Conservation (phyloP, 345 rosid species). For the Pistacia vera region DNA sequence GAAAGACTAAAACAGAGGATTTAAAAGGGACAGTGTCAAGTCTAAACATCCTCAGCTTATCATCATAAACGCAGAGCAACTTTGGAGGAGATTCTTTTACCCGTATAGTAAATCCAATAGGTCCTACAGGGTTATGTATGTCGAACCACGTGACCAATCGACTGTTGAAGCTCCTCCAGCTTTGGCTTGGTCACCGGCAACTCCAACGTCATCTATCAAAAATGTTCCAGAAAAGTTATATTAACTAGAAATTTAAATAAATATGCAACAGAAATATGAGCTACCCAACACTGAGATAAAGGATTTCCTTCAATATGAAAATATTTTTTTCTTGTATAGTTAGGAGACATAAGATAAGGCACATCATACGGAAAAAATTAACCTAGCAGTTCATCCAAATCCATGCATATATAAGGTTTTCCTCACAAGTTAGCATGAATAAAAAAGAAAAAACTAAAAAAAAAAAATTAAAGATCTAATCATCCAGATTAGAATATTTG, state of each 20-base stretch:
- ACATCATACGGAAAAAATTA: not conserved
- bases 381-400: not conserved
- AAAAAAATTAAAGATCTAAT: not conserved
- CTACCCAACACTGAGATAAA: conserved; percentile 5
- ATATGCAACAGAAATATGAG: conserved; percentile 7
- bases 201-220: conserved; percentile 69
- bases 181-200: conserved; percentile 45
- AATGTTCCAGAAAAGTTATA: not conserved
- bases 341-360: conserved; percentile 7
- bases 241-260: not conserved
- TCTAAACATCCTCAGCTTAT: conserved; percentile 12
- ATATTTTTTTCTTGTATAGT: not conserved
- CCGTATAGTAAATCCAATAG: conserved; percentile 3
- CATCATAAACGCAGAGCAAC: not conserved
- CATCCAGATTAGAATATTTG: not conserved
- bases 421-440: not conserved
- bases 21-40: not conserved
- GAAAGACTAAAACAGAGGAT: not conserved
- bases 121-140: conserved; percentile 26
- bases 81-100: conserved; percentile 22
- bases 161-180: conserved; percentile 51
- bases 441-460: not conserved
- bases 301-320: not conserved
- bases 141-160: conserved; percentile 36
- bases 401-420: not conserved